Base-by-base conservation (phyloP, 257 asterid species). In the Fraxinus excelsior region DNA sequence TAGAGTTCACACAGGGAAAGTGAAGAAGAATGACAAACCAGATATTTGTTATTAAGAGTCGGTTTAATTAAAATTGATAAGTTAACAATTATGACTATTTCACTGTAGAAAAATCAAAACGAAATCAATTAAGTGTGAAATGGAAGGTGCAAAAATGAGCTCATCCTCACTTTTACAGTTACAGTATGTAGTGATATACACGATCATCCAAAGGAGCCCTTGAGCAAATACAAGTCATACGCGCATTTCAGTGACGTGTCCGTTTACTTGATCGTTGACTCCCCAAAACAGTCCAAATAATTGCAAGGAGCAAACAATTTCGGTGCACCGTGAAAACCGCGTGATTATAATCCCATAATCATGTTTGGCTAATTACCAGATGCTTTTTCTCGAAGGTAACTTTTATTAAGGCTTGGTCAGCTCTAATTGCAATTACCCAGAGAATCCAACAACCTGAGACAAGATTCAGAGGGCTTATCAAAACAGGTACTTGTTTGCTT, bases 211-310 rank as follows among this genome's bases (percentile, higher is more conserved):
- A 53, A 53, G 12, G n/a, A 18, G 25, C 64, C 64, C 64, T 53
- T 6, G 10, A n/a, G 25, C 10, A 53, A 53, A 7, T 7, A 0
- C 21, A 8, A 53, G 60, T 5, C 49, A 42, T 42, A 42, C 49
- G 16, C 49, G 49, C 4, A 42, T 12, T n/a, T 10, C 8, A 18
- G 3, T 7, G 26, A 53, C 83, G 74, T 62, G 62, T 25, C n/a
- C 75, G 78, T 67, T 76, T 81, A 76, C 84, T 81, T 71, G 28
- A 28, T 28, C 67, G 73, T 81, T 81, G 84, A 81, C 84, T 74
- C 78, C 26, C 7, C n/a, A 1, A n/a, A 7, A 14, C 11, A 13
- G 28, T n/a, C 29, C 28, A n/a, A 58, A 21, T 7, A 58, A 21
- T 21, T n/a, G 66, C 28, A 56, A 56, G 28, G 65, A 56, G 28